A percentile compares a stretch with the other conserved stretches of the same genome.
Evolutionary conservation across 1,284 basidiomycete species (phyloP).

Genomic region (Fomitopsis schrenkii): DNA sequence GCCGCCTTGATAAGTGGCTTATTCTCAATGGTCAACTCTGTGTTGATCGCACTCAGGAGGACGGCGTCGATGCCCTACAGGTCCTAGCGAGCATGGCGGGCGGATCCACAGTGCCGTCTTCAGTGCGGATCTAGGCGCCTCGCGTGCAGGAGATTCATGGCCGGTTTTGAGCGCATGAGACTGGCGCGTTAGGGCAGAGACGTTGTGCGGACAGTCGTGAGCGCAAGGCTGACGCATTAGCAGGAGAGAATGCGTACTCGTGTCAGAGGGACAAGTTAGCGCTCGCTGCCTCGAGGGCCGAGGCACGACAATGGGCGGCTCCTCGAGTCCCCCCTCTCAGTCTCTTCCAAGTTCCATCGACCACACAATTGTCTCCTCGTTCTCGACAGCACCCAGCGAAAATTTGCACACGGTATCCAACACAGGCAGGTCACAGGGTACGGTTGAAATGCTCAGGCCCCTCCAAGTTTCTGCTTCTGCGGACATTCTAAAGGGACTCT

Average conservation of each 20-base stretch:
- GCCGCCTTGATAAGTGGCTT: constrained; percentile 13
- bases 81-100: constrained; percentile 7
- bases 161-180: constrained; percentile 10
- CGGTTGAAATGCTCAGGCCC: too few relatives aligned
- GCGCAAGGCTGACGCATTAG: background rate
- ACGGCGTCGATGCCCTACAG: constrained; percentile 12
- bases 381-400: too few relatives aligned
- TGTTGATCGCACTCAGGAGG: constrained; percentile 12
- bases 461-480: too few relatives aligned
- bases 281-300: too few relatives aligned
- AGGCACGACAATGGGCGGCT: too few relatives aligned
- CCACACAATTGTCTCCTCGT: too few relatives aligned
- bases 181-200: constrained; percentile 10
- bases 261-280: constrained; percentile 10
- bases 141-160: constrained; percentile 1
- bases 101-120: constrained; percentile 7
- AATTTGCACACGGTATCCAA: too few relatives aligned
- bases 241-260: constrained; percentile 1
- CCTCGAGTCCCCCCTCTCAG: too few relatives aligned
- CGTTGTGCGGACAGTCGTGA: background rate
- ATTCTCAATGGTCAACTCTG: constrained; percentile 4
- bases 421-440: too few relatives aligned
- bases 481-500: too few relatives aligned
- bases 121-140: constrained; percentile 15
- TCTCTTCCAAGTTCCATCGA: too few relatives aligned